Percentiles rank a stretch among this genome's conserved stretches.
Conservation (phyloP, 2,329 filamentous ascomycete genomes). For the Claviceps sp. region DNA sequence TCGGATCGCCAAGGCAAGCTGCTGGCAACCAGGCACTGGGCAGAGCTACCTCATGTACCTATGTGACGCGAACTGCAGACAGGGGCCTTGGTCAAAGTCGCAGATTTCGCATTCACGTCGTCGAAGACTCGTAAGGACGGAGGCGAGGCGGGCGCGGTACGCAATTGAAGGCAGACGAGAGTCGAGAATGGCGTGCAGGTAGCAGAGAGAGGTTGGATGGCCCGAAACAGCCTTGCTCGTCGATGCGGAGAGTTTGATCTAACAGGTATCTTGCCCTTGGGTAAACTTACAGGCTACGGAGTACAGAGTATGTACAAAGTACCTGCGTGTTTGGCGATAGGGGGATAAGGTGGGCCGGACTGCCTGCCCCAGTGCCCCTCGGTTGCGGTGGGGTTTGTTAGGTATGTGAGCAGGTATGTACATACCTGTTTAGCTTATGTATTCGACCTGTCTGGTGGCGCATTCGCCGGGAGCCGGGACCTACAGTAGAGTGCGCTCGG, state of each 20-base stretch:
- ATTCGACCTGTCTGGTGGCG: neutral
- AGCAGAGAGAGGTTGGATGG: neutral
- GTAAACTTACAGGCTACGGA: too few relatives aligned
- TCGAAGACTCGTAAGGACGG: neutral
- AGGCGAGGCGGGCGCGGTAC: neutral
- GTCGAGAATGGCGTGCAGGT: neutral
- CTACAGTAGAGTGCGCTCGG: too few relatives aligned
- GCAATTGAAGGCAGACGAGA: neutral
- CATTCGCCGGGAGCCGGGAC: too few relatives aligned
- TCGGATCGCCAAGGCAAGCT: neutral
- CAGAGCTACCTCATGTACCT: neutral
- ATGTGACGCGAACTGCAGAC: neutral
- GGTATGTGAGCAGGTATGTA: too few relatives aligned
- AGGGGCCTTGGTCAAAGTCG: neutral
- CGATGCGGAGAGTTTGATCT: neutral
- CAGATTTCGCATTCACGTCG: neutral
- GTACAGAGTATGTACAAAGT: neutral
- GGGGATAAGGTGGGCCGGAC: neutral
- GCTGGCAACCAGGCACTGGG: neutral
- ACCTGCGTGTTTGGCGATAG: neutral
- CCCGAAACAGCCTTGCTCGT: neutral
- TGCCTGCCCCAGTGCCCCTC: neutral
- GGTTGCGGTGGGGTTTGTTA: neutral
- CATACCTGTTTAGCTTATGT: neutral
- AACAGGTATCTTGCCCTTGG: too few relatives aligned